Base-by-base conservation (phyloP, 805 yeast species). In the Hanseniaspora osmophila region DNA sequence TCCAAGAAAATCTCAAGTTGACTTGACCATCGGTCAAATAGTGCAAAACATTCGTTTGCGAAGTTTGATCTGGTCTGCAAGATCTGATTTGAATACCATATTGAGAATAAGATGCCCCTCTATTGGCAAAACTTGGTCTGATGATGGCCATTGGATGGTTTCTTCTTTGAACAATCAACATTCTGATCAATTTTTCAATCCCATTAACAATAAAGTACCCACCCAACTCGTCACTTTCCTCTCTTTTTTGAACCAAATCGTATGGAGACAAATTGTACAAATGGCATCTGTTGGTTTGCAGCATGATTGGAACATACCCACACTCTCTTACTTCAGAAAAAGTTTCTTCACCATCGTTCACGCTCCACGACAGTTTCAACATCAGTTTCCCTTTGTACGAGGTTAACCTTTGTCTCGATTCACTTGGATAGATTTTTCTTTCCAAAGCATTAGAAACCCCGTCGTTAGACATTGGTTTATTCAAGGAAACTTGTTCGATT, bases 101-200 rank as follows among this genome's bases (percentile, higher is more conserved):
- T 49, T 79, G 78, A 37, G 95, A 70, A 66, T 92, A 92, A 7
- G 85, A 66, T 6, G 90, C 82, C 58, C 98, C 98, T 73, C 98
- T 81, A 67, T 87, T 87, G 43, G 80, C 81, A 59, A 90, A 92
- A 10, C 95, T 84, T 32, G 95, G 94, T 68, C 98, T 85, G 48
- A 87, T 81, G 56, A 92, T 78, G 11, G 97, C 97, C 96, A 92
- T 86, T 19, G 97, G 95, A 61, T 88, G 96, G 63, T 92, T 92
- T 65, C 98, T 77, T 64, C 97, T 80, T 67, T 90, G 98, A 16
- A 92, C 96, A 69, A 92, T 86, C 63, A 92, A 77, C 97, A 92
- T 86, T 68, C 98, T 84, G 56, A 92, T 78, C 57, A 92, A 72
- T 66, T 92, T 92, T 65, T 92, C 98, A 54, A 90, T 88, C 71